phyloP scores from a whole-genome alignment of 805 yeast species.

The Komagataella kurtzmanii region DNA sequence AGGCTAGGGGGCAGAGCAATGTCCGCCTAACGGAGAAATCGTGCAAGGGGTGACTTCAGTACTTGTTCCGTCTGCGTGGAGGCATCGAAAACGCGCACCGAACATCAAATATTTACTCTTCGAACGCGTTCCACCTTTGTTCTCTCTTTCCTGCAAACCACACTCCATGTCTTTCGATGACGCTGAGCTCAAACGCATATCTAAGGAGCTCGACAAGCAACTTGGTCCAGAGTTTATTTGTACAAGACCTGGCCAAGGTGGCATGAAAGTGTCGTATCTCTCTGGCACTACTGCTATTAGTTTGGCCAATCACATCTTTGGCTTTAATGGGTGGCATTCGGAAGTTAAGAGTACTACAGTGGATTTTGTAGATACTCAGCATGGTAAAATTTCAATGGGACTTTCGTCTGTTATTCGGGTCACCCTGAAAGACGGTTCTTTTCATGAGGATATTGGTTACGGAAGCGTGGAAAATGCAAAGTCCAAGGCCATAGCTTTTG shows the following conservation, averaged over 20 bases:
- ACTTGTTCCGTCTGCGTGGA: background rate
- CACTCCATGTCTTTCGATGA: background rate
- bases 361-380: constrained; percentile 56
- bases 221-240: constrained; percentile 73
- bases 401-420: constrained; percentile 61
- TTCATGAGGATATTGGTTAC: constrained; percentile 64
- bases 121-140: background rate
- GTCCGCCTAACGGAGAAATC: background rate
- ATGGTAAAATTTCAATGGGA: constrained; percentile 49
- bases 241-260: constrained; percentile 64
- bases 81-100: background rate
- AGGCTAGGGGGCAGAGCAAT: background rate
- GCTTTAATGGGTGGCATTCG: constrained; percentile 74
- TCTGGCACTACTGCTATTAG: constrained; percentile 81
- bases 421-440: constrained; percentile 69
- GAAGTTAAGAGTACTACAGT: constrained; percentile 53
- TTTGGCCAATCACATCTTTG: constrained; percentile 70
- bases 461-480: constrained; percentile 65
- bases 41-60: background rate
- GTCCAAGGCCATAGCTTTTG: constrained; percentile 59
- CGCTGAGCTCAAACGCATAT: constrained; percentile 14
- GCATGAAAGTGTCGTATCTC: constrained; percentile 52
- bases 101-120: background rate
- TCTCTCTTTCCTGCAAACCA: background rate
- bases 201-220: constrained; percentile 19